phyloP scores from a whole-genome alignment of 768 basidiomycete species.

The Lactarius sanguifluus region DNA sequence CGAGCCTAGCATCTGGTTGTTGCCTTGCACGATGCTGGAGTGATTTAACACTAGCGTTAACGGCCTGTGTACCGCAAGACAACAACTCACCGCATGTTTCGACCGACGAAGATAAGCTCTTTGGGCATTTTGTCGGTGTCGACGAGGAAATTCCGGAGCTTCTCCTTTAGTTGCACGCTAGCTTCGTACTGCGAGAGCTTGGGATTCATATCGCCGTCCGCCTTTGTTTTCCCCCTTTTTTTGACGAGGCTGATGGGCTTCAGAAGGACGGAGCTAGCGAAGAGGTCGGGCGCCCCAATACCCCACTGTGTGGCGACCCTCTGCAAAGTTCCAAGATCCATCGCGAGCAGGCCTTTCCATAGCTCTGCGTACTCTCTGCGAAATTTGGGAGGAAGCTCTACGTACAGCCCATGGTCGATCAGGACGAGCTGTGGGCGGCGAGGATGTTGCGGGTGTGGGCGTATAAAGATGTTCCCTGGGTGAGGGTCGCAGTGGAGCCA shows the following conservation, averaged over 20 bases:
- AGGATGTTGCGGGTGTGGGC: conserved; percentile 50
- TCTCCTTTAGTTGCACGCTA: conserved; percentile 66
- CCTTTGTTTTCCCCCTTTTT: conserved; percentile 31
- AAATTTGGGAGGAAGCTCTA: conserved; percentile 65
- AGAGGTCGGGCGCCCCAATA: conserved; percentile 65
- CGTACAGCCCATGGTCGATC: conserved; percentile 92
- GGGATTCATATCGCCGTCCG: conserved; percentile 31
- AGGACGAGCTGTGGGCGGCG: conserved; percentile 65
- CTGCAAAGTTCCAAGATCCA: conserved; percentile 54
- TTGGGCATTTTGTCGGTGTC: conserved; percentile 83
- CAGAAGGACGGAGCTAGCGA: conserved; percentile 73
- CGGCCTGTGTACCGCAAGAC: neutral
- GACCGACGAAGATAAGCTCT: conserved; percentile 68
- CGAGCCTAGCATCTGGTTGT: conserved; percentile 80
- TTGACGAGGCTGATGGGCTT: conserved; percentile 51
- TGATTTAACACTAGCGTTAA: neutral
- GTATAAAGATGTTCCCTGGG: conserved; percentile 78
- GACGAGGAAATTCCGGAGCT: conserved; percentile 59
- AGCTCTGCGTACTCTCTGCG: conserved; percentile 72
- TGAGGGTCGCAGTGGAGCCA: conserved; percentile 82
- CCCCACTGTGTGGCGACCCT: conserved; percentile 61
- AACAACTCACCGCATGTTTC: conserved; percentile 63
- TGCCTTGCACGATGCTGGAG: conserved; percentile 46
- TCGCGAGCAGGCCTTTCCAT: conserved; percentile 65
- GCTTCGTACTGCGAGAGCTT: conserved; percentile 64